Percentiles rank a stretch among this genome's conserved stretches.
Conservation (phyloP, 768 basidiomycete genomes). For the Panellus pusillus region DNA sequence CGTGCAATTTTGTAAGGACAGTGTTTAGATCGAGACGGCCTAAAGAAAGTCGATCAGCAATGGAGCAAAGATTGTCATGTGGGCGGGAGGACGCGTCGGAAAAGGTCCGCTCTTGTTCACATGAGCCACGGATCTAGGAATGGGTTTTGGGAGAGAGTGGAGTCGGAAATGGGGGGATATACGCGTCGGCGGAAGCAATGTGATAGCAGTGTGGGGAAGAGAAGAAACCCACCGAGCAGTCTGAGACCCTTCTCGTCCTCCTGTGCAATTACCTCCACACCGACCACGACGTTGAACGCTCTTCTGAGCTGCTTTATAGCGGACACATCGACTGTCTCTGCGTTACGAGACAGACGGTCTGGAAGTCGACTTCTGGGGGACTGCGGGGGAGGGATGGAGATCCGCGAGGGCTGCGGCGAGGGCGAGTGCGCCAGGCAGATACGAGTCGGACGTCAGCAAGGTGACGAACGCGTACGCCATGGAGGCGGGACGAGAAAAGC, state of each 20-base stretch:
- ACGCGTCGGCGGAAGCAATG: conserved; percentile 21
- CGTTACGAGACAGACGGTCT: conserved; percentile 89
- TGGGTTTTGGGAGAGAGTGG: background rate
- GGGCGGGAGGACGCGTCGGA: conserved; percentile 14
- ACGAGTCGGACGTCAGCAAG: conserved; percentile 87
- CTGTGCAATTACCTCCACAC: conserved; percentile 85
- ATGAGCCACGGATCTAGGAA: background rate
- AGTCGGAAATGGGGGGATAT: conserved; percentile 1
- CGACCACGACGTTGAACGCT: conserved; percentile 83
- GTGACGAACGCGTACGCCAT: conserved; percentile 90
- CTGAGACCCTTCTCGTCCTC: conserved; percentile 64
- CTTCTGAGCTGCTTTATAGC: conserved; percentile 77
- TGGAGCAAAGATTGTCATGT: conserved; percentile 13
- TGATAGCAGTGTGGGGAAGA: background rate
- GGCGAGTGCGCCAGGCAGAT: conserved; percentile 90
- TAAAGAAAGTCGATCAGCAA: conserved; percentile 31
- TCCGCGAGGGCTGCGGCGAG: conserved; percentile 84
- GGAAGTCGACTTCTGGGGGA: conserved; percentile 64
- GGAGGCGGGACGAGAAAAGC: conserved; percentile 27
- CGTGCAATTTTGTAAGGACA: conserved; percentile 94
- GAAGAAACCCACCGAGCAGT: conserved; percentile 72
- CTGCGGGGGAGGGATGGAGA: conserved; percentile 62
- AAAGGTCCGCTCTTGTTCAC: conserved; percentile 17
- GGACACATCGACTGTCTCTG: conserved; percentile 85
- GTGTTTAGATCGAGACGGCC: conserved; percentile 92